Evolutionary conservation across 352 stramenopile species (phyloP).

Genomic region (Globisporangium paddicum): DNA sequence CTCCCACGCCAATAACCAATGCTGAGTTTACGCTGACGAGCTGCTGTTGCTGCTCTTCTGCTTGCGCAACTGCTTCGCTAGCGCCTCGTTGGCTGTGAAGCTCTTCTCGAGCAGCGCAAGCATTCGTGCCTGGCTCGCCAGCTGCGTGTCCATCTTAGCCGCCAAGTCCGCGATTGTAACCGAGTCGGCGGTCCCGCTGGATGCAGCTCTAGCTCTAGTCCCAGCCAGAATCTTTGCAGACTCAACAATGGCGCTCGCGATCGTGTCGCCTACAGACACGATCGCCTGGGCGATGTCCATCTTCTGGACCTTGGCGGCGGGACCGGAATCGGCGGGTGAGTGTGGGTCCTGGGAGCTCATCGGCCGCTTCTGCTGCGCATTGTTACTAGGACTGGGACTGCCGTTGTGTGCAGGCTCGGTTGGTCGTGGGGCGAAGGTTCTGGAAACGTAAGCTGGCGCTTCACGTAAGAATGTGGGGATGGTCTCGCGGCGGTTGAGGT

Average conservation of each 20-base stretch:
- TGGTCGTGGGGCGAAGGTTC: not conserved
- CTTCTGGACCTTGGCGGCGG: not conserved
- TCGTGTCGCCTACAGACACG: not conserved
- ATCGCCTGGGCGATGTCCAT: conserved; percentile 6
- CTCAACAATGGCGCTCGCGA: conserved; percentile 7
- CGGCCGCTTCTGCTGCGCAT: not conserved
- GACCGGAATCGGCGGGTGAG: not conserved
- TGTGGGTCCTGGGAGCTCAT: not conserved
- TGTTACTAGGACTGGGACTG: too few relatives aligned
- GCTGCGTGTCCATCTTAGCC: conserved; percentile 1
- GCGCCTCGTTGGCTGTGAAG: not conserved
- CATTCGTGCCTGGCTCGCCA: not conserved
- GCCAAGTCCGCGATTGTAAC: not conserved
- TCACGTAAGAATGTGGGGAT: not conserved
- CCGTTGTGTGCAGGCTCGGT: not conserved
- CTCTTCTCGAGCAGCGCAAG: conserved; percentile 2
- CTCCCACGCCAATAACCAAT: not conserved
- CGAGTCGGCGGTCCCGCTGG: not conserved
- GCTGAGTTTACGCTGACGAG: conserved; percentile 10
- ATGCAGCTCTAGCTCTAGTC: not conserved
- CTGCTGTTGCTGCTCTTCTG: not conserved
- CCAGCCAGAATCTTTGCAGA: conserved; percentile 3
- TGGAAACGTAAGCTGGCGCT: not conserved
- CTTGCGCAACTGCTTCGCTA: not conserved
- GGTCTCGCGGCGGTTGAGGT: not conserved